A percentile compares a stretch with the other conserved stretches of the same genome.
These are phyloP conservation scores for Nannochloropsis gaditana DNA, from an alignment of 108 stramenopile genomes.

Conservation along the genomic window DNA sequence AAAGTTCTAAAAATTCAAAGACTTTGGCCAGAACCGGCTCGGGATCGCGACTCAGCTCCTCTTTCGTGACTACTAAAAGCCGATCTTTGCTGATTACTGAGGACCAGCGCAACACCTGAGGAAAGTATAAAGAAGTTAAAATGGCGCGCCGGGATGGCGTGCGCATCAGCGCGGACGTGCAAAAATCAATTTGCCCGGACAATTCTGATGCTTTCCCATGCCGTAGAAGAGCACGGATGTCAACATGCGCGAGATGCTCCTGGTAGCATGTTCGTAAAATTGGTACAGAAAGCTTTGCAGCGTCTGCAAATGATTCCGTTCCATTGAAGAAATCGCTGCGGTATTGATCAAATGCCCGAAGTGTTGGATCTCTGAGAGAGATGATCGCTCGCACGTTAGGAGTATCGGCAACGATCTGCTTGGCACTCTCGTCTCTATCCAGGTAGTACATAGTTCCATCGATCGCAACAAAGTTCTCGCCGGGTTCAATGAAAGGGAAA, in stretches of 20 bases:
- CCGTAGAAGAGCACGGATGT: background rate
- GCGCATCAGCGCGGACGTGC: background rate
- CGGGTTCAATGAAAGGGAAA: background rate
- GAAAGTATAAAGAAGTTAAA: background rate
- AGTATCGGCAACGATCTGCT: constrained; percentile 12
- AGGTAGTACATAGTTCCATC: background rate
- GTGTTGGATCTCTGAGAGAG: background rate
- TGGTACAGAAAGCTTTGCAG: background rate
- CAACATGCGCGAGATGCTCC: background rate
- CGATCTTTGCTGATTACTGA: background rate
- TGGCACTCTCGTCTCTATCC: background rate
- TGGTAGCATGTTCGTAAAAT: constrained; percentile 5
- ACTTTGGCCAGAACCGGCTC: background rate
- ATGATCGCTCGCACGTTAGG: background rate
- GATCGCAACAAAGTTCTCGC: background rate
- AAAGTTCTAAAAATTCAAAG: background rate
- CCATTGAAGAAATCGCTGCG: background rate
- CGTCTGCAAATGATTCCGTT: background rate
- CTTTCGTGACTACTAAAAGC: background rate
- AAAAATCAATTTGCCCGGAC: background rate
- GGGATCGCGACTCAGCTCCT: background rate
- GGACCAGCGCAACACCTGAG: background rate
- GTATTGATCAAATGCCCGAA: background rate
- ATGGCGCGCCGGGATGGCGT: constrained; percentile 4
- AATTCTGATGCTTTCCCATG: background rate